Conservation (phyloP, 1,139 yeast species). For the Yamadazyma buinensis region DNA sequence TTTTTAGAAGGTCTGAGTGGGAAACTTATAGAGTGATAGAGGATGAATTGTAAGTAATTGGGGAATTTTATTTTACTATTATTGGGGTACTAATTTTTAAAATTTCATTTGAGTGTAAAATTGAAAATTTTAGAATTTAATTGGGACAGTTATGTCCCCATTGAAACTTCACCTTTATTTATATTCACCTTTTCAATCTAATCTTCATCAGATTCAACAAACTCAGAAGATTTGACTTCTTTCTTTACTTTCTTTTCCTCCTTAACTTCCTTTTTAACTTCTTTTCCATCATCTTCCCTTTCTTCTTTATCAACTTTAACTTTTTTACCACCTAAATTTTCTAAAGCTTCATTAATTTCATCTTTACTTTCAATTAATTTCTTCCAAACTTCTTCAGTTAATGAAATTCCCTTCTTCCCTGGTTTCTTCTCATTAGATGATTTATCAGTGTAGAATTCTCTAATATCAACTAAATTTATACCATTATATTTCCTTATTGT, state of each 20-base stretch:
- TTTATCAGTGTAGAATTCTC: constrained; percentile 72
- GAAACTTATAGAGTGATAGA: no score
- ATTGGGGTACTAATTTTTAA: no score
- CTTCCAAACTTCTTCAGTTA: constrained; percentile 69
- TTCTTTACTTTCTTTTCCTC: constrained; percentile 4
- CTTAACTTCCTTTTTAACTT: constrained; percentile 7
- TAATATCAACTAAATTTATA: constrained; percentile 64
- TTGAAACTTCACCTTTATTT: no score
- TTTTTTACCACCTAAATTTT: constrained; percentile 33
- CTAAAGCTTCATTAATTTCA: constrained; percentile 60
- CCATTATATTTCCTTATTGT: constrained; percentile 70
- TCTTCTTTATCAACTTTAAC: constrained; percentile 5
- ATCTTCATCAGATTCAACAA: constrained; percentile 8
- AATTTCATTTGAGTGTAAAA: no score
- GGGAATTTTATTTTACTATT: no score
- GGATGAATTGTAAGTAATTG: no score
- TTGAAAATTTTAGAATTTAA: no score
- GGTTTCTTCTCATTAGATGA: constrained; percentile 62
- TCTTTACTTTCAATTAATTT: constrained; percentile 48
- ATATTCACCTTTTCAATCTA: no score
- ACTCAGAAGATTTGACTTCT: constrained; percentile 1
- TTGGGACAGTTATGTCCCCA: no score
- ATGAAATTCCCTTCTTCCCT: constrained; percentile 80
- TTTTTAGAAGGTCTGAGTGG: no score
- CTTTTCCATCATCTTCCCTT: constrained; percentile 7